These are phyloP conservation scores for Aegilops umbellulata DNA, from an alignment of 176 grass and related monocot genomes.

Conservation along the genomic window DNA sequence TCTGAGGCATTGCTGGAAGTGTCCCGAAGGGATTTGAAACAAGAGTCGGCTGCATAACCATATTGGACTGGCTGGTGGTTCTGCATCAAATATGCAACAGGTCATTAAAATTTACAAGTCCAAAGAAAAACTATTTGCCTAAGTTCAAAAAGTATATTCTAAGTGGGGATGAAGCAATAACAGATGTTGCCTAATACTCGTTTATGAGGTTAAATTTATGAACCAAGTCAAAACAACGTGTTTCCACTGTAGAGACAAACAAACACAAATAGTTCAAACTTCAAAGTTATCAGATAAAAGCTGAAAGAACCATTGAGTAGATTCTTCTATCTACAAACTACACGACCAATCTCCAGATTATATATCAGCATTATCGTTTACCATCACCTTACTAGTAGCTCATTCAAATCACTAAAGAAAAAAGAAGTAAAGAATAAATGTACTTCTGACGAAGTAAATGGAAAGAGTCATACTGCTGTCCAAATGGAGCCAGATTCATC, in stretches of 20 bases:
- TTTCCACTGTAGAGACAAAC: neutral
- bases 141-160: neutral
- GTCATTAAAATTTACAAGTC: slow-evolving; percentile 18
- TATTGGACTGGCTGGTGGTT: slow-evolving; percentile 51
- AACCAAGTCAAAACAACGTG: slow-evolving; percentile 11
- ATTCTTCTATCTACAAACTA: slow-evolving; percentile 9
- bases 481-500: slow-evolving; percentile 50
- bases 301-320: slow-evolving; percentile 9
- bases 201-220: neutral
- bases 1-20: slow-evolving; percentile 92
- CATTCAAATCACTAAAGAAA: neutral
- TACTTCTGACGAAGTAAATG: slow-evolving; percentile 9
- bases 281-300: slow-evolving; percentile 1
- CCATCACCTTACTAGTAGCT: slow-evolving; percentile 5
- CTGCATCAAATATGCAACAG: slow-evolving; percentile 43
- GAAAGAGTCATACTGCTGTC: slow-evolving; percentile 64
- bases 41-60: slow-evolving; percentile 71
- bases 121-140: neutral
- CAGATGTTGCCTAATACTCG: neutral
- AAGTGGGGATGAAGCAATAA: neutral
- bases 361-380: neutral
- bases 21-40: slow-evolving; percentile 85
- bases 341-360: neutral
- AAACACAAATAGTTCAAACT: neutral
- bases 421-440: slow-evolving; percentile 19